A percentile compares a stretch with the other conserved stretches of the same genome.
These are phyloP conservation scores for Apiotrichum gracile DNA, from an alignment of 1,284 basidiomycete species.

Conservation along the genomic window DNA sequence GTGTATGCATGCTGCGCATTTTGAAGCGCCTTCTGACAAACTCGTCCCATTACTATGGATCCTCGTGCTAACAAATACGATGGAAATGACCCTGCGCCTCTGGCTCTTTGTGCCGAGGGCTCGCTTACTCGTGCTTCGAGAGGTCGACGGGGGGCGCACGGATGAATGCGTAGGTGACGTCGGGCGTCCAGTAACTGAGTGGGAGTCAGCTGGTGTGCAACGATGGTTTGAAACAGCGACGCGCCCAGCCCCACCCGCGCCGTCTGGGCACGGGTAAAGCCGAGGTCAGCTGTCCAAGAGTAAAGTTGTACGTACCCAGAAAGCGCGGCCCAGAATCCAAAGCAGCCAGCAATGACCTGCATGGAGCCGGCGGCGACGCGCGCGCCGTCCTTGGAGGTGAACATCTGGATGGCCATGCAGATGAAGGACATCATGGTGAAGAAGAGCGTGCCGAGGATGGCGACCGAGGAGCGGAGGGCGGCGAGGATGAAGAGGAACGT, in stretches of 20 bases:
- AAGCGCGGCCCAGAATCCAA: constrained; percentile 16
- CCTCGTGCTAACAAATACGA: too few relatives aligned
- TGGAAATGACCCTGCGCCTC: too few relatives aligned
- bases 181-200: constrained; percentile 13
- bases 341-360: constrained; percentile 6
- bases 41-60: too few relatives aligned
- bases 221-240: too few relatives aligned
- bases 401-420: constrained; percentile 2
- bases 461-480: constrained; percentile 17
- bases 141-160: constrained; percentile 6
- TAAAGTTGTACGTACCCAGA: constrained; percentile 1
- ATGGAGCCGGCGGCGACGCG: constrained; percentile 7
- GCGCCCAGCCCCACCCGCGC: too few relatives aligned
- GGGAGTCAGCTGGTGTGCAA: not conserved
- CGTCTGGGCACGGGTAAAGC: too few relatives aligned
- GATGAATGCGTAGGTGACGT: constrained; percentile 10
- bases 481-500: constrained; percentile 14
- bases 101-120: too few relatives aligned
- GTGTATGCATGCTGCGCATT: too few relatives aligned
- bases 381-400: not conserved
- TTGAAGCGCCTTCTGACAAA: too few relatives aligned
- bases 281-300: not conserved
- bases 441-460: constrained; percentile 13
- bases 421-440: constrained; percentile 6
- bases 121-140: not conserved